Conservation (phyloP, 2,329 filamentous ascomycete species). For the Tetracladium maxilliforme region DNA sequence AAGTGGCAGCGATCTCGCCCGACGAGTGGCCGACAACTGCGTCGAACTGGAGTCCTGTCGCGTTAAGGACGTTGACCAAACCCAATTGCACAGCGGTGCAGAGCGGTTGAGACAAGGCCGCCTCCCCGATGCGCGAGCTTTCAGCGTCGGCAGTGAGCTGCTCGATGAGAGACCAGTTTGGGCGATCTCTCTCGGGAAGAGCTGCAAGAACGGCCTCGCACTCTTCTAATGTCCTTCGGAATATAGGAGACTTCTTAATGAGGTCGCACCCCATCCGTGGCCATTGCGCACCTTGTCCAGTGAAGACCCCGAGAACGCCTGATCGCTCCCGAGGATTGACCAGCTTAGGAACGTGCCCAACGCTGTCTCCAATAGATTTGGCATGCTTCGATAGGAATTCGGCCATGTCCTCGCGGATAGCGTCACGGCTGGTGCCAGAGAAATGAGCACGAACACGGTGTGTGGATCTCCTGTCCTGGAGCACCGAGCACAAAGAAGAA, state of each 20-base stretch:
- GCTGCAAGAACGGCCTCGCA: too few relatives aligned
- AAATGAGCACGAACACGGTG: too few relatives aligned
- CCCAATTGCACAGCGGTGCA: constrained; percentile 29
- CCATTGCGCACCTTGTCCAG: constrained; percentile 1
- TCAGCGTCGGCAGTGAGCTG: constrained; percentile 16
- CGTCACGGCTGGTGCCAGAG: too few relatives aligned
- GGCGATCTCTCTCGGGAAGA: constrained; percentile 3
- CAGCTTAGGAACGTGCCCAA: too few relatives aligned
- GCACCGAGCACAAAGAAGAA: too few relatives aligned
- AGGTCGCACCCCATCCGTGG: background rate
- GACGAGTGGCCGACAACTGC: constrained; percentile 26
- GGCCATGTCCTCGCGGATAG: too few relatives aligned
- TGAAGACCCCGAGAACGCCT: background rate
- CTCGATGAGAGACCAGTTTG: constrained; percentile 8
- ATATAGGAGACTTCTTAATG: too few relatives aligned
- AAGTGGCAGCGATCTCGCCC: constrained; percentile 30
- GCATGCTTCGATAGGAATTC: too few relatives aligned
- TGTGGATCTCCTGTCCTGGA: too few relatives aligned
- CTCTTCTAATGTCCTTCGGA: too few relatives aligned
- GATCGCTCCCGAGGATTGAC: too few relatives aligned
- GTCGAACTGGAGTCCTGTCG: constrained; percentile 19
- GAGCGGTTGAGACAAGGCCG: constrained; percentile 23
- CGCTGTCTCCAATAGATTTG: too few relatives aligned
- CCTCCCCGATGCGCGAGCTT: constrained; percentile 6
- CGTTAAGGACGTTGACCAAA: constrained; percentile 22